Percentiles rank a stretch among this genome's conserved stretches.
These are phyloP conservation scores for Paspalum vaginatum DNA, from an alignment of 176 grass and related monocot species.

Conservation along the genomic window DNA sequence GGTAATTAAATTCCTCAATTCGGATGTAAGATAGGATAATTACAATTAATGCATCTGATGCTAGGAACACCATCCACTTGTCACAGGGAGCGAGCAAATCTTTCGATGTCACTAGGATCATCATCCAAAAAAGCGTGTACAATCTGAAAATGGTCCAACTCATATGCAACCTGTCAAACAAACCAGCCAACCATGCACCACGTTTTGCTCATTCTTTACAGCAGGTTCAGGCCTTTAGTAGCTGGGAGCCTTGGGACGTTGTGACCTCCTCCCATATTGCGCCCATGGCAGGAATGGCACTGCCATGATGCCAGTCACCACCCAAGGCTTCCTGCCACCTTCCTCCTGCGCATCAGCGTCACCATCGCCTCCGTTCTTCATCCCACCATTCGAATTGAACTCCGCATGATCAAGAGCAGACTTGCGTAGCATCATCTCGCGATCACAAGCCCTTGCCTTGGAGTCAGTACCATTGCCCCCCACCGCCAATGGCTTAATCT, in stretches of 20 bases:
- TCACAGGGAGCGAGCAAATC: neutral
- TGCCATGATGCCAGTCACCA: neutral
- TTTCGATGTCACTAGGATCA: slow-evolving; percentile 8
- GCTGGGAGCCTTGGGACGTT: neutral
- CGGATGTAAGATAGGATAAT: neutral
- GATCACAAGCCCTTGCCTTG: neutral
- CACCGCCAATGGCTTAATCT: neutral
- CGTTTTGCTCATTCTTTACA: slow-evolving; percentile 2
- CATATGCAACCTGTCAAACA: slow-evolving; percentile 13
- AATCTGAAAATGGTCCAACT: neutral
- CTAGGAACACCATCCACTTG: too few species aligned
- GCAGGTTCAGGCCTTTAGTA: slow-evolving; percentile 23
- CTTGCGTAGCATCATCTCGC: neutral
- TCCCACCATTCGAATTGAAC: neutral
- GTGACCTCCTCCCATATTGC: slow-evolving; percentile 36
- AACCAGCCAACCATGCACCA: slow-evolving; percentile 5
- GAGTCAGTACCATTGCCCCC: neutral
- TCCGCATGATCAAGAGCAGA: neutral
- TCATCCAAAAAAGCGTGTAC: slow-evolving; percentile 3
- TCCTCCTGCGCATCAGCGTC: neutral
- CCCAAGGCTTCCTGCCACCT: slow-evolving; percentile 11
- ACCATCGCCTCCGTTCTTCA: neutral
- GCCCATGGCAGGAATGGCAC: slow-evolving; percentile 25
- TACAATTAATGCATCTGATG: slow-evolving; percentile 9
- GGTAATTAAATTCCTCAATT: neutral